Evolutionary conservation across 2,329 filamentous ascomycete genomes (phyloP).

Genomic region (Ploettnerulaceae sp.): DNA sequence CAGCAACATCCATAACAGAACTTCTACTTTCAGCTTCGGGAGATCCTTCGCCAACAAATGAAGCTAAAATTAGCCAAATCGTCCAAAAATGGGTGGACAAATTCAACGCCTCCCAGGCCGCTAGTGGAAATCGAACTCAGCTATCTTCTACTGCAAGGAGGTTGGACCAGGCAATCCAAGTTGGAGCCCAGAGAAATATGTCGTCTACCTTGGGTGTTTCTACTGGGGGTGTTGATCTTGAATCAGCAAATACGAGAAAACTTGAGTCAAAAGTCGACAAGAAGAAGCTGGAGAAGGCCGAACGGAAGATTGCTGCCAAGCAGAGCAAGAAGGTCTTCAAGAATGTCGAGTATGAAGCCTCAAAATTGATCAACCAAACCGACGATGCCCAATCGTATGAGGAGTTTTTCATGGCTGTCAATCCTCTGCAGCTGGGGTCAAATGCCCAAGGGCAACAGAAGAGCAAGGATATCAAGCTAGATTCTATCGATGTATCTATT

Average conservation of each 20-base stretch:
- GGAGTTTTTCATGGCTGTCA: slow-evolving; percentile 99
- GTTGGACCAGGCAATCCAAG: slow-evolving; percentile 91
- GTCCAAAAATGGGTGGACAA: slow-evolving; percentile 86
- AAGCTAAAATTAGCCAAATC: slow-evolving; percentile 73
- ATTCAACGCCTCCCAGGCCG: slow-evolving; percentile 61
- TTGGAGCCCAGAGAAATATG: slow-evolving; percentile 90
- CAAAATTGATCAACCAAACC: slow-evolving; percentile 76
- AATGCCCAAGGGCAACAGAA: slow-evolving; percentile 66
- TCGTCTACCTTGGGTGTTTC: slow-evolving; percentile 90
- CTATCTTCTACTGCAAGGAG: slow-evolving; percentile 74
- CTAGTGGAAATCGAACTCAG: slow-evolving; percentile 60
- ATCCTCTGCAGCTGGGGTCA: slow-evolving; percentile 81
- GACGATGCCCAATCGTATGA: slow-evolving; percentile 89
- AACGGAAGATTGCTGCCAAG: slow-evolving; percentile 95
- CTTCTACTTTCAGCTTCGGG: slow-evolving; percentile 92
- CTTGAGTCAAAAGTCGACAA: slow-evolving; percentile 96
- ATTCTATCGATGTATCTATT: slow-evolving; percentile 92
- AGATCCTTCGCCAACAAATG: slow-evolving; percentile 64
- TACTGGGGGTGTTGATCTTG: slow-evolving; percentile 79
- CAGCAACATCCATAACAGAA: slow-evolving; percentile 78
- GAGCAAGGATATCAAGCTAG: slow-evolving; percentile 98
- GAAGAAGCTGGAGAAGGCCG: slow-evolving; percentile 99
- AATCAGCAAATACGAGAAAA: slow-evolving; percentile 88
- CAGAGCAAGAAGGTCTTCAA: slow-evolving; percentile 99
- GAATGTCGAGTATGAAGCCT: slow-evolving; percentile 96